These are phyloP conservation scores for Colletotrichum spaethianum DNA, from an alignment of 2,329 filamentous ascomycete species.

Conservation along the genomic window DNA sequence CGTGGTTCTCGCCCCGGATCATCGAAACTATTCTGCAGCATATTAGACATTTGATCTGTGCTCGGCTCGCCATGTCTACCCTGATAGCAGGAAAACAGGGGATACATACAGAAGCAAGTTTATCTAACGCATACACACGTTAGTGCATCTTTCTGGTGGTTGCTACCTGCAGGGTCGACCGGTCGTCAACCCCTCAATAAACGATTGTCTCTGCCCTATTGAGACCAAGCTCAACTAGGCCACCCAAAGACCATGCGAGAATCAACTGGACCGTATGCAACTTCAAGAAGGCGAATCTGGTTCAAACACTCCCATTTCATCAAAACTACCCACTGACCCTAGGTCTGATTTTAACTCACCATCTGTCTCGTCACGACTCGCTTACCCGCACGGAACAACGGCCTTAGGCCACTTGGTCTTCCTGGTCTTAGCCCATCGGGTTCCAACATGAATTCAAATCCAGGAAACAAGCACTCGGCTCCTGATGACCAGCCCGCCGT, in stretches of 20 bases:
- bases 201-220: background rate
- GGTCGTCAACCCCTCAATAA: background rate
- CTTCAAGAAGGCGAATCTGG: background rate
- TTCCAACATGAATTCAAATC: background rate
- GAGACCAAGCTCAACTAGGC: background rate
- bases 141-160: background rate
- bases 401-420: background rate
- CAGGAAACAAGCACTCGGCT: background rate
- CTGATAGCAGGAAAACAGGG: background rate
- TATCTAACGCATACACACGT: background rate
- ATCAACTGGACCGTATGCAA: background rate
- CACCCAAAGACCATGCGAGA: background rate
- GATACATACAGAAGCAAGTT: background rate
- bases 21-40: background rate
- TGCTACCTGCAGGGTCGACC: background rate
- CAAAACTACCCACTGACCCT: background rate
- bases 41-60: no score
- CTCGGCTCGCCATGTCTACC: background rate
- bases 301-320: background rate
- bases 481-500: background rate
- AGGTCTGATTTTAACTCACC: background rate
- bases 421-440: background rate
- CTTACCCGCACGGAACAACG: background rate
- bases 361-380: background rate
- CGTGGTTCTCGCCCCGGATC: no score